phyloP scores from a whole-genome alignment of 2,329 filamentous ascomycete species.

The Dryadomyces quercivorus region DNA sequence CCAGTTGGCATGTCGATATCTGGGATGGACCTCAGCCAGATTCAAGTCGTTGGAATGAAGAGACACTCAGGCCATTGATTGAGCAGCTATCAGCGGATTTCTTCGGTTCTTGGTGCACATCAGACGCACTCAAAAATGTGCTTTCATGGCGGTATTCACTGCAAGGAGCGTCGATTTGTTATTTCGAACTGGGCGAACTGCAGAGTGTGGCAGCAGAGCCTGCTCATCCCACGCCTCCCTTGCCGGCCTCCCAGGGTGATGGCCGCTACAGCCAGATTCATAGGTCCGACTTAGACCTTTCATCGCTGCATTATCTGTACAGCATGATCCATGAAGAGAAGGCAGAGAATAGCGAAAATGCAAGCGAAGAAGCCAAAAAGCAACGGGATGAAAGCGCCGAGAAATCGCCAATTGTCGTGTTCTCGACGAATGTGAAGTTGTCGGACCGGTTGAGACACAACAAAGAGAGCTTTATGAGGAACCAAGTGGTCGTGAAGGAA shows the following conservation, averaged over 20 bases:
- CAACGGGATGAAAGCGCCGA: too few relatives aligned
- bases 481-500: too few relatives aligned
- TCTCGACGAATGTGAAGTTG: too few relatives aligned
- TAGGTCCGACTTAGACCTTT: not conserved
- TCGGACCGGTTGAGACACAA: too few relatives aligned
- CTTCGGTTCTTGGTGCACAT: constrained; percentile 5
- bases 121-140: constrained; percentile 1
- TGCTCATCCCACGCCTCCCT: too few relatives aligned
- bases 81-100: not conserved
- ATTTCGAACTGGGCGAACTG: constrained; percentile 6
- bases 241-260: not conserved
- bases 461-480: too few relatives aligned
- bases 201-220: not conserved
- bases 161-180: constrained; percentile 4
- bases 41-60: not conserved
- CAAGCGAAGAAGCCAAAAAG: not conserved
- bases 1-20: constrained; percentile 7
- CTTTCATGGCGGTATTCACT: constrained; percentile 4
- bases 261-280: not conserved
- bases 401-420: too few relatives aligned
- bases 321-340: not conserved
- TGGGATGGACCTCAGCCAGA: not conserved
- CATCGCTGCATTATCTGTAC: not conserved
- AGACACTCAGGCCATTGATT: not conserved
- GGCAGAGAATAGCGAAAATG: not conserved